These are phyloP conservation scores for Polychytrium aggregatum DNA, from an alignment of 192 early-diverging fungal species.

Conservation along the genomic window DNA sequence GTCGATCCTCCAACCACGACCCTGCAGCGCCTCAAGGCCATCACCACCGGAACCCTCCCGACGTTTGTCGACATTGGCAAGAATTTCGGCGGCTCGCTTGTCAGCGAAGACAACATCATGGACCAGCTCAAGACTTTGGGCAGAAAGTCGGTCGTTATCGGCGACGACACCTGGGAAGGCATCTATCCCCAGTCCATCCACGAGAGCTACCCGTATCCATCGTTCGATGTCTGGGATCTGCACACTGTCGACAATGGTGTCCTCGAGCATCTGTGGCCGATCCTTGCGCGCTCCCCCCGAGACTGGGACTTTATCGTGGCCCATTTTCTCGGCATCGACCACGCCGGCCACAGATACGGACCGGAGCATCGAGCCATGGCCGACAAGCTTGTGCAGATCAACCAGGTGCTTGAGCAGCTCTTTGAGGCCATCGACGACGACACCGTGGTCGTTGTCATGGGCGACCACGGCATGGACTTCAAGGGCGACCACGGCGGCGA, in stretches of 20 bases:
- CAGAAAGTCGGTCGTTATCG: constrained; percentile 53
- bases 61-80: constrained; percentile 48
- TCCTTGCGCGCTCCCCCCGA: constrained; percentile 10
- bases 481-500: constrained; percentile 98
- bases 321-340: constrained; percentile 92
- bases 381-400: constrained; percentile 76
- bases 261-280: constrained; percentile 42
- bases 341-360: constrained; percentile 86
- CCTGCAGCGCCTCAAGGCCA: constrained; percentile 46
- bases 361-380: constrained; percentile 81
- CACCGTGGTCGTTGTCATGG: constrained; percentile 79
- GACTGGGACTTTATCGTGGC: constrained; percentile 79
- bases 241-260: constrained; percentile 89
- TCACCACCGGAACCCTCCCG: constrained; percentile 48
- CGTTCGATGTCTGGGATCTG: constrained; percentile 73
- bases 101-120: constrained; percentile 45
- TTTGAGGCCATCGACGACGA: constrained; percentile 57
- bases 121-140: constrained; percentile 17
- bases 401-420: constrained; percentile 57
- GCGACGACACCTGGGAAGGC: constrained; percentile 92
- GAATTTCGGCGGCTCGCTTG: constrained; percentile 40
- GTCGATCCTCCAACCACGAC: constrained; percentile 55
- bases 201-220: constrained; percentile 37
- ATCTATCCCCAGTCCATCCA: constrained; percentile 63
- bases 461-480: constrained; percentile 94